A percentile compares a stretch with the other conserved stretches of the same genome.
These are phyloP conservation scores for Trypethelium eluteriae DNA, from an alignment of 495 filamentous ascomycete species.

Conservation along the genomic window DNA sequence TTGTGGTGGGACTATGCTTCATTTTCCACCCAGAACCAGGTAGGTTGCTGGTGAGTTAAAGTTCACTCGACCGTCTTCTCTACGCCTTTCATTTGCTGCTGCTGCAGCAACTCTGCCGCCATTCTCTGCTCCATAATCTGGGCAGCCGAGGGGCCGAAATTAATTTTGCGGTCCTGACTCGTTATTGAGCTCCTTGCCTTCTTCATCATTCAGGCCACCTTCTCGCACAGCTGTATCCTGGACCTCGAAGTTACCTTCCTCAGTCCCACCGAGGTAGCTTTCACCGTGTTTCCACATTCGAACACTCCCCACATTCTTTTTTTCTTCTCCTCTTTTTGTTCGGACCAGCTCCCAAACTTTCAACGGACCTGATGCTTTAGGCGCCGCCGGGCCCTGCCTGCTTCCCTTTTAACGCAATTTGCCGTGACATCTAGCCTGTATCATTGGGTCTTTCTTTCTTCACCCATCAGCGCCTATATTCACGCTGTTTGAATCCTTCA, in stretches of 20 bases:
- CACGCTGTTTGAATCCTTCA: neutral
- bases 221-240: neutral
- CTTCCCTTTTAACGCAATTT: constrained; percentile 3
- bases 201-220: neutral
- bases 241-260: neutral
- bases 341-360: constrained; percentile 2
- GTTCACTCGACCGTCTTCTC: neutral
- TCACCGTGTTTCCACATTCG: constrained; percentile 4
- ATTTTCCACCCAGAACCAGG: neutral
- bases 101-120: neutral
- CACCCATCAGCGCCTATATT: constrained; percentile 6
- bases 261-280: constrained; percentile 5
- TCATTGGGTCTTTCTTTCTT: constrained; percentile 4
- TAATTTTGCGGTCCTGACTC: constrained; percentile 3
- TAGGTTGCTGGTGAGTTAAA: constrained; percentile 3
- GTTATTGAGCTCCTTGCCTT: neutral
- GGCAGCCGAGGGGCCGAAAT: constrained; percentile 6
- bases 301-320: neutral
- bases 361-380: neutral
- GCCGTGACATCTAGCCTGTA: constrained; percentile 1
- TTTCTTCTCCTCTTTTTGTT: neutral
- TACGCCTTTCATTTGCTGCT: neutral
- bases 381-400: neutral
- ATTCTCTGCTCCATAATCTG: neutral
- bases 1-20: constrained; percentile 2